phyloP scores from a whole-genome alignment of 306 rosid genomes.

The Trifolium fragiferum region DNA sequence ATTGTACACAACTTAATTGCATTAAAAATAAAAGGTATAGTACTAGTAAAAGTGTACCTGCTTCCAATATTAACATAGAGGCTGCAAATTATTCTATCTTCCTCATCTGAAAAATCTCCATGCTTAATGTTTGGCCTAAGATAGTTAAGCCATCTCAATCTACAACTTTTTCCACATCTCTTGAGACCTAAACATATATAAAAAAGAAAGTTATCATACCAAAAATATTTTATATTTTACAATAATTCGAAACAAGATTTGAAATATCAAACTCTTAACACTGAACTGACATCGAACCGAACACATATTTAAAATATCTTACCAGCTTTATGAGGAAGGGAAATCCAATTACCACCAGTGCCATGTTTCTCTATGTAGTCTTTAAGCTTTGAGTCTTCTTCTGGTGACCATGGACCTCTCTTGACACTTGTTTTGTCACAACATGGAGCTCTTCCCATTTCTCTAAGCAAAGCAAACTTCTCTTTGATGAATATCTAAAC shows the following conservation, averaged over 20 bases:
- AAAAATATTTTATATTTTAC: background rate
- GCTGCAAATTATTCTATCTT: constrained; percentile 87
- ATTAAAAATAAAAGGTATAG: constrained; percentile 30
- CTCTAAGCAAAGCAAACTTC: constrained; percentile 12
- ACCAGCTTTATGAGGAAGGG: constrained; percentile 98
- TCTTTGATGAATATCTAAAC: constrained; percentile 46
- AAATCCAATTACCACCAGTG: constrained; percentile 98
- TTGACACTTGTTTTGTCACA: constrained; percentile 97
- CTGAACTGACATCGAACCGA: too few species aligned
- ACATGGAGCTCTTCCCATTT: constrained; percentile 98
- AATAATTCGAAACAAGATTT: too few species aligned
- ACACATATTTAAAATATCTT: background rate
- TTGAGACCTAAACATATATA: constrained; percentile 61
- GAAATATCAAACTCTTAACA: too few species aligned
- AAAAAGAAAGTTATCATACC: background rate
- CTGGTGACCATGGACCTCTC: constrained; percentile 99
- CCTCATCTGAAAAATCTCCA: constrained; percentile 92
- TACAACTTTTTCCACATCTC: constrained; percentile 98
- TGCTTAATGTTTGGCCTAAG: constrained; percentile 96
- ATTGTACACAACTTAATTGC: background rate
- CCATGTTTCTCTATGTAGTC: constrained; percentile 82
- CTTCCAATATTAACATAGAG: constrained; percentile 93
- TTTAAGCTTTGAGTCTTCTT: constrained; percentile 87
- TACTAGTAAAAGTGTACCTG: constrained; percentile 54
- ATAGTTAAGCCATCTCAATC: constrained; percentile 98